Percentiles rank a stretch among this genome's conserved stretches.
These are phyloP conservation scores for Colletotrichum sp. DNA, from an alignment of 2,329 filamentous ascomycete genomes.

Conservation along the genomic window DNA sequence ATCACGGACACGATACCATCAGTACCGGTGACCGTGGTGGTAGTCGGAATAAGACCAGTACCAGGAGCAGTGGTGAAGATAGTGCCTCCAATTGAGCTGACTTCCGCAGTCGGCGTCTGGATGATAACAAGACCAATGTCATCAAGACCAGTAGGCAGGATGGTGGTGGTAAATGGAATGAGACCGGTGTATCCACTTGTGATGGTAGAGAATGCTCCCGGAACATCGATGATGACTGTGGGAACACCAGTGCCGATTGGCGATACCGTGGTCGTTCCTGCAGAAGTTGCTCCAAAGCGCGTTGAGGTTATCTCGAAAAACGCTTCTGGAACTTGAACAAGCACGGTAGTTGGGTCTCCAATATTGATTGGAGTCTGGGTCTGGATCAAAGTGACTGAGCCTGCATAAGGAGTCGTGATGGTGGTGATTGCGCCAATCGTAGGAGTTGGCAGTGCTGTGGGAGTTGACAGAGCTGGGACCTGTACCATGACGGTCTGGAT, in stretches of 20 bases:
- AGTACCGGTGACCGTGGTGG: background rate
- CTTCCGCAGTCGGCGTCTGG: background rate
- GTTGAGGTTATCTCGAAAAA: background rate
- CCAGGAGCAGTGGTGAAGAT: background rate
- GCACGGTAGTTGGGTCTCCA: background rate
- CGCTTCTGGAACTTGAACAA: background rate
- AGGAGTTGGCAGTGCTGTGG: background rate
- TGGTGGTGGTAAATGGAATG: background rate
- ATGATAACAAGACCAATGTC: conserved; percentile 2
- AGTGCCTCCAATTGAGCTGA: background rate
- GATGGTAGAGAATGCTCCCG: background rate
- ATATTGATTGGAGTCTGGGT: background rate
- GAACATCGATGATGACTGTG: conserved; percentile 6
- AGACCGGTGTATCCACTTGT: conserved; percentile 8
- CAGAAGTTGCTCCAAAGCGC: conserved; percentile 4
- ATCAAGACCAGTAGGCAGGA: background rate
- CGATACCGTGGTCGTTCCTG: background rate
- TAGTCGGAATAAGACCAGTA: background rate
- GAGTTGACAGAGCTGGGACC: background rate
- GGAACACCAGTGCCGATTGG: background rate
- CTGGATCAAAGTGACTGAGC: background rate
- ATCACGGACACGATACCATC: background rate
- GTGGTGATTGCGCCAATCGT: background rate
- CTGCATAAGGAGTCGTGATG: background rate
- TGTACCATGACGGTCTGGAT: background rate